Base-by-base conservation (phyloP, 2,329 filamentous ascomycete species). In the Fusarium goolgardi region DNA sequence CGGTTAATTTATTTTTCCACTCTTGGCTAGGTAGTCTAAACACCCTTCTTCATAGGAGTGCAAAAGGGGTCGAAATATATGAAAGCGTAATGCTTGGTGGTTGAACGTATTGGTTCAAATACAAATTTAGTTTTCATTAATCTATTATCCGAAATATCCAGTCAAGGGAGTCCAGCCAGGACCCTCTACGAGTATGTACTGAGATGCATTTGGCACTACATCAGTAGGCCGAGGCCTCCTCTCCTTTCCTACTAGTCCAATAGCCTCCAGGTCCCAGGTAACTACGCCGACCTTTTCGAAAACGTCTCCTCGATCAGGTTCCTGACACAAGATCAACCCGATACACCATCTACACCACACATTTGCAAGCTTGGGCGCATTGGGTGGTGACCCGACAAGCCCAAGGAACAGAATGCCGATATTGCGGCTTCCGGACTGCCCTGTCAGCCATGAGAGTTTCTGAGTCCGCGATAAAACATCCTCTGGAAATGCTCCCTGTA, bases 241-340 rank as follows among this genome's bases (percentile, higher is more conserved):
- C 8, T 13, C 35, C 3, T 20, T 8, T 12, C 6, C n/a, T 21
- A 39, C n/a, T 39, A 21, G 0, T 5, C 4, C 11, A 20, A 39
- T 39, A 3, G 35, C n/a, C 6, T 39, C n/a, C 0, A 21, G 6
- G 12, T 39, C 35, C 35, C 35, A 39, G 0, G 35, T 39, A 5
- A 39, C 3, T 0, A 21, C n/a, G 0, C 35, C n/a, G 7, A 9
- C n/a, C 11, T 39, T 39, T 13, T 39, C 12, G 4, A 39, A 39
- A 2, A 37, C 35, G 7, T 37, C n/a, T 13, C 12, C 10, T 13
- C 3, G 35, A 5, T 11, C 12, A 7, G 35, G 6, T 5, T 39
- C 35, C 12, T 39, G n/a, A 3, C 35, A 39, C 0, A 39, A 3
- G 0, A 39, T 1, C 6, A 39, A 13, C 0, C 35, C 35, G 0